Evolutionary conservation across 331 rosid genomes (phyloP).

Genomic region (Saraca asoca): DNA sequence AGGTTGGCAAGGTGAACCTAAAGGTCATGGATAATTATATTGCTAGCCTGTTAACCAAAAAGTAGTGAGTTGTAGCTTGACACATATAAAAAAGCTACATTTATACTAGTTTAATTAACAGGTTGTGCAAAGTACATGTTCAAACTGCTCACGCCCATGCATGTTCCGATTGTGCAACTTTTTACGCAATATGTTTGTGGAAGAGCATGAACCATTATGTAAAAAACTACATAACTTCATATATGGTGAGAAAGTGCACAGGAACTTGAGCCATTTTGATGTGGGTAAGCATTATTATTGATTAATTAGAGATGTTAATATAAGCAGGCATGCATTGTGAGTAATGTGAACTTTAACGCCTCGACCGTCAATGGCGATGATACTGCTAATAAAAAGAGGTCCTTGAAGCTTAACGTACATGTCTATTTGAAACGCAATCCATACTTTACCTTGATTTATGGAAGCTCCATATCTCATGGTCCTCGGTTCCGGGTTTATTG

Average conservation of each 20-base stretch:
- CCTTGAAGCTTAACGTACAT: constrained; percentile 30
- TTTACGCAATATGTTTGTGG: too few relatives aligned
- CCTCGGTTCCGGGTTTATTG: constrained; percentile 21
- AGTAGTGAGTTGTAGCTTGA: neutral
- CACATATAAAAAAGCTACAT: neutral
- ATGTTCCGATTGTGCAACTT: too few relatives aligned
- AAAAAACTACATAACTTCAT: too few relatives aligned
- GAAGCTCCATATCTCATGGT: constrained; percentile 40
- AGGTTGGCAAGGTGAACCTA: constrained; percentile 36
- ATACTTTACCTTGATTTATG: constrained; percentile 36
- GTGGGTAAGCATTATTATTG: neutral
- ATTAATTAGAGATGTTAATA: constrained; percentile 10
- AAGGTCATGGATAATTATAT: constrained; percentile 39
- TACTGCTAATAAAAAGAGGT: constrained; percentile 45
- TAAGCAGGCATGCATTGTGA: constrained; percentile 53
- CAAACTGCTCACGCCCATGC: too few relatives aligned
- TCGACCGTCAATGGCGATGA: constrained; percentile 45
- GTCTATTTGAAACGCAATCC: constrained; percentile 40
- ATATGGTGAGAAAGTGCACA: too few relatives aligned
- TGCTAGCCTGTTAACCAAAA: constrained; percentile 1
- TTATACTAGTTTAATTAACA: neutral
- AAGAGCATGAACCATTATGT: too few relatives aligned
- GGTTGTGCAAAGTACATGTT: too few relatives aligned
- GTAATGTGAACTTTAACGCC: constrained; percentile 44
- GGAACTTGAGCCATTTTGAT: too few relatives aligned